Evolutionary conservation across 1,284 basidiomycete species (phyloP).

Genomic region (Cystobasidium pallidum): DNA sequence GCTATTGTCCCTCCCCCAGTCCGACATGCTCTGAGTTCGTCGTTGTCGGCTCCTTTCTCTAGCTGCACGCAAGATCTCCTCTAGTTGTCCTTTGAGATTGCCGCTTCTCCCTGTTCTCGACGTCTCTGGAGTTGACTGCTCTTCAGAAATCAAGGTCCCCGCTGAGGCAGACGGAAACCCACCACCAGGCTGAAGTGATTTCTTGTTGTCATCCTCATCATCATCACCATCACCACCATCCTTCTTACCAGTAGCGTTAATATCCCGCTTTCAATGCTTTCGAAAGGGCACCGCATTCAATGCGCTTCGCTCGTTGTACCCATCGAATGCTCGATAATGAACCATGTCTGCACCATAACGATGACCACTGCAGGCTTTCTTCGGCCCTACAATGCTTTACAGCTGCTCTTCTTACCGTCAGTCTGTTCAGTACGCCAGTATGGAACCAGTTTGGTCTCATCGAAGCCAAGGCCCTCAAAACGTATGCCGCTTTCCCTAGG

Average conservation of each 20-base stretch:
- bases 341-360: background rate
- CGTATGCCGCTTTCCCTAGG: background rate
- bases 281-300: constrained; percentile 13
- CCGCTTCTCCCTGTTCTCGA: background rate
- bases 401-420: constrained; percentile 13
- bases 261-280: too few species aligned
- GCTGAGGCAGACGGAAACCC: background rate
- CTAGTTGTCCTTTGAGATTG: background rate
- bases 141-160: too few species aligned
- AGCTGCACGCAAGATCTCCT: background rate
- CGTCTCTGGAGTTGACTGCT: too few species aligned
- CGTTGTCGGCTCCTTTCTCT: constrained; percentile 30
- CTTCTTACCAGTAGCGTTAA: background rate
- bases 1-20: constrained; percentile 34
- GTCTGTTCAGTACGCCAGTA: constrained; percentile 30
- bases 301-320: background rate
- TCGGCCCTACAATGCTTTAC: constrained; percentile 6
- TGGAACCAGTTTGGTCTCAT: constrained; percentile 30
- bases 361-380: constrained; percentile 36
- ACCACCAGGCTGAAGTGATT: background rate
- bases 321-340: background rate
- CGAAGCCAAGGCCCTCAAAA: constrained; percentile 33
- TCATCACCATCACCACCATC: too few species aligned
- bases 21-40: constrained; percentile 32
- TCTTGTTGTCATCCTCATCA: too few species aligned